Base-by-base conservation (phyloP, 2,329 filamentous ascomycete species). In the Myriosclerotinia duriaeana region DNA sequence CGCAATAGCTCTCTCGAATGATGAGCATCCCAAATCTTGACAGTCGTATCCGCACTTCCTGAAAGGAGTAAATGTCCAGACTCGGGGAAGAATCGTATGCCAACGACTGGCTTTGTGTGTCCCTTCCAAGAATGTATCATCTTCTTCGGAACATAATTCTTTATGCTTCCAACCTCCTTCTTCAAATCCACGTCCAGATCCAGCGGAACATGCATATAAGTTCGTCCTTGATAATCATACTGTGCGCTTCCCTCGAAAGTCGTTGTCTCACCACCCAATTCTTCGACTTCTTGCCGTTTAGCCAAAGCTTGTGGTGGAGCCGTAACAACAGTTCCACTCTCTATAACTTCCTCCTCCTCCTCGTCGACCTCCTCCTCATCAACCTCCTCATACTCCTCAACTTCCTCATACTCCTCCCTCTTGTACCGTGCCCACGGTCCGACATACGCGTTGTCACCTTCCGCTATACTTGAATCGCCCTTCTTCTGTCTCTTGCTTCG, bases 201-300 rank as follows among this genome's bases (percentile, higher is more conserved):
- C 77, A 92, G 93, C 4, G 95, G 95, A 55, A 98, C 84, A 79
- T 99, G 95, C 94, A 99, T 97, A 77, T 97, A 99, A 44, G 94
- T 96, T 71, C 95, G 85, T 58, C 95, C 95, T 77, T 96, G 91
- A 80, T 99, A 99, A 78, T 99, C 95, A 81, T 88, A 89, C 79
- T 95, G 83, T 75, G 91, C 83, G 52, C 85, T 84, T 69, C 93
- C 95, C 75, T 97, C 90, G 79, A 98, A 99, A 54, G 88, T 89
- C 53, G 89, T 93, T 63, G 89, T 95, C 80, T 99, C 95, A 36
- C 85, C 85, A 67, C 87, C 87, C 73, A 83, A 71, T 70, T 83
- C 82, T 75, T 88, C 85, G 11, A 83, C 82, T 75, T 86, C 71
- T 76, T 86, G 85, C 71, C 87, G 78, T 69, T 81, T 81, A 46